Base-by-base conservation (phyloP, 2,329 filamentous ascomycete genomes). In the Esteya vermicola region DNA sequence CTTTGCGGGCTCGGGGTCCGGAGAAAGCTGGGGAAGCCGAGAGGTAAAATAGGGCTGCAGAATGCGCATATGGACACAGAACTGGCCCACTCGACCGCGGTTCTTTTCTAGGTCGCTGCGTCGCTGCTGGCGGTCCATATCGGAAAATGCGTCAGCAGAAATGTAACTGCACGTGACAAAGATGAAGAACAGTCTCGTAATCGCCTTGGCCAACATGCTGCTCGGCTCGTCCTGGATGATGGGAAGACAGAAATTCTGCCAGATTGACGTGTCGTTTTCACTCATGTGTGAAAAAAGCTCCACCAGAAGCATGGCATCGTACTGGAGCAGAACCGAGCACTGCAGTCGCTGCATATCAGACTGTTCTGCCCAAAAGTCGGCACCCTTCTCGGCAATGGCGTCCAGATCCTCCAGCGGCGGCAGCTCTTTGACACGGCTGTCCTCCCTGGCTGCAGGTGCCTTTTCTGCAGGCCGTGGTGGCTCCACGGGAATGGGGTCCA, bases 121-220 rank as follows among this genome's bases (percentile, higher is more conserved):
- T 6, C 45, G 45, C 3, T 41, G 10, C 14, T 16, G 9, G 28
- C 31, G 2, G 16, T 18, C 9, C 18, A 34, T 18, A 48, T 8
- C 1, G 41, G 45, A 10, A 39, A 32, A 36, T 1, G 31, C 33
- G 8, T 33, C 5, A 2, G 46, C 32, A 4, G 45, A 30, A 18
- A 35, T 21, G 6, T 36, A 32, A n/a, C 31, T 44, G 28, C 43
- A 41, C 12, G 39, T 40, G 7, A 46, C 37, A 39, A 45, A 57
- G 1, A 39, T 41, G 19, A 48, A 38, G 22, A 57, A 55, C 4
- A 55, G 39, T 5, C 46, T 41, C 12, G 40, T 43, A 8, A 54
- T 38, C 26, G 40, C 36, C 10, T n/a, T 16, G 14, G 28, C 5
- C 10, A 7, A 19, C 18, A 28, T 19, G 38, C 36, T 4, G 25